Evolutionary conservation across 2,329 filamentous ascomycete genomes (phyloP), one percentile per base, ranked within the genome.

Genomic region (Lachnellula hyalina): DNA sequence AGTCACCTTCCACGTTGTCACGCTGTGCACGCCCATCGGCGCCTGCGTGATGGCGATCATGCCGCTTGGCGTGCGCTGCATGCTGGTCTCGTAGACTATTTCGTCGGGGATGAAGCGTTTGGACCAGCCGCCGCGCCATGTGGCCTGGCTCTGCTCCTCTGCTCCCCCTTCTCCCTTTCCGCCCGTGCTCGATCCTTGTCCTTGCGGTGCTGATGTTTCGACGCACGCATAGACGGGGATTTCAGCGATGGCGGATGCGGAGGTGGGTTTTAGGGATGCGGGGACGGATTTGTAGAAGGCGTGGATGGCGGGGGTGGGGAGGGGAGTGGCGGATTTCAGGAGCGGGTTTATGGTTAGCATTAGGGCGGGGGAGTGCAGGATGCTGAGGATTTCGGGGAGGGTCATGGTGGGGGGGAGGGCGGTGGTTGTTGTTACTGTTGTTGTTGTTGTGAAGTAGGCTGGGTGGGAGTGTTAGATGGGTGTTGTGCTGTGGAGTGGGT

Each of bases 301-400:
- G 0, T 88, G 35, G 32, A 40, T 47, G 46, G 15, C 11, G 23
- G 54, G 5, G 3, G 41, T n/a, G 32, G 54, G 50, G 49, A 55
- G 53, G 12, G 14, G 11, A 2, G 28, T 87, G 41, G 65, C 61
- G n/a, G 38, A 44, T 42, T 58, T 59, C 50, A 65, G 63, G 61
- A 95, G 79, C 1, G 90, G 90, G 72, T 95, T 96, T 56, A 95
- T 76, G 67, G 90, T 84, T 66, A 95, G 93, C 85, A 96, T 94
- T 62, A 82, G 82, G 50, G 78, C 68, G 72, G 93, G 88, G 71
- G 89, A 79, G 72, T 92, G 90, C 23, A 95, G 84, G 65, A 89
- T 86, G 51, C 81, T 75, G 58, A 95, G 68, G 48, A 87, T 87
- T 34, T 82, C 78, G 61, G 85, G 77, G 54, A 87, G 83, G 44